Evolutionary conservation across 2,329 filamentous ascomycete genomes (phyloP), one percentile per base, ranked within the genome.

Genomic region (Bimuria novae-zelandiae): DNA sequence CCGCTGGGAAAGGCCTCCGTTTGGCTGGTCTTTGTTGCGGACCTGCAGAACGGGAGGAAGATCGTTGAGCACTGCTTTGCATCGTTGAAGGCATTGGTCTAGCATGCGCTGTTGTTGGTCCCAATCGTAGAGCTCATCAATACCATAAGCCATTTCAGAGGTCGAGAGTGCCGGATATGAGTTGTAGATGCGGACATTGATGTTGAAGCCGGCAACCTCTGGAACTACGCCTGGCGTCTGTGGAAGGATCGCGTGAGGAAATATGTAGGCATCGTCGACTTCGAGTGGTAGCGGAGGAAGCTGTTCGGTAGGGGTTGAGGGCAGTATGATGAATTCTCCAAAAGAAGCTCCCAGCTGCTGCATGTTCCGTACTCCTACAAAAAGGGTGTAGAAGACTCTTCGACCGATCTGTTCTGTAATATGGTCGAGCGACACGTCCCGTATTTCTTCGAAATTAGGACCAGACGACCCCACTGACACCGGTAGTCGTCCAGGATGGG

Each of bases 181-280:
- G 61, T 84, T 83, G 71, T 90, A 95, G 30, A 94, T 85, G 45
- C 87, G 84, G 29, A 91, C 85, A 54, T 87, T 91, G 51, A 88
- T 83, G 55, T 92, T 92, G 77, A 95, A 96, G 0, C 89, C 92
- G 0, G 88, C 85, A 40, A 96, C 77, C 32, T 88, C 81, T 0
- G 91, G 89, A 1, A 92, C 76, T 1, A 82, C 78, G 4, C 84
- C 86, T 16, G 84, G 76, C 2, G 89, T 87, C 63, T 93, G 91
- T 7, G 82, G 79, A 27, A 88, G 82, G 46, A 93, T 84, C 56
- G 89, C 84, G 21, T 86, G 83, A 1, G 86, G 79, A 52, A 86
- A 86, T 52, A 96, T 89, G 65, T 85, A 92, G 52, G 88, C 86
- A 71, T 96, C 92, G 61, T 96, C 92, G 1, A 95, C 85, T 64